phyloP scores from a whole-genome alignment of 2,329 filamentous ascomycete genomes.

The Beauveria scarabaeidicola region DNA sequence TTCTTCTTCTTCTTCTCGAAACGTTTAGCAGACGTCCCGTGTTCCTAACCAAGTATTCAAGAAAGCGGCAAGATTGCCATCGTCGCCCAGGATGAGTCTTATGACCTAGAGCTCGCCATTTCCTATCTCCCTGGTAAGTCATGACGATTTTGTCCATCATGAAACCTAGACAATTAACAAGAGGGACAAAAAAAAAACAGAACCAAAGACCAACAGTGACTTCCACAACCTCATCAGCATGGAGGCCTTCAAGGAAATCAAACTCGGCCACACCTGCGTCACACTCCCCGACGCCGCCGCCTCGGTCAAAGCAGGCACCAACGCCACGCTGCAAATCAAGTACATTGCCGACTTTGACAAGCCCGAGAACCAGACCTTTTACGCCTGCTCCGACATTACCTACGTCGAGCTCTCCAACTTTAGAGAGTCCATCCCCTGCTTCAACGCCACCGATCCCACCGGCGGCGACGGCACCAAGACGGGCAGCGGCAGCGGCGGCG shows the following conservation, averaged over 20 bases:
- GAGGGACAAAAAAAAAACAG: conserved; percentile 15
- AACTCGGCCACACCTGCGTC: conserved; percentile 39
- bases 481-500: conserved; percentile 10
- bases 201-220: conserved; percentile 31
- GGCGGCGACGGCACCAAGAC: conserved; percentile 14
- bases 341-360: conserved; percentile 37
- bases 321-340: conserved; percentile 41
- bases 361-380: conserved; percentile 36
- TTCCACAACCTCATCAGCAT: conserved; percentile 30
- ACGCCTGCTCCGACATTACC: conserved; percentile 41
- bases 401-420: conserved; percentile 30
- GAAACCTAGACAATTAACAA: background rate
- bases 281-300: conserved; percentile 26
- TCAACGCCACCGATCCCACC: conserved; percentile 32
- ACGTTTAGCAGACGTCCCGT: background rate
- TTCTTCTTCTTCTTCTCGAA: background rate
- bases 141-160: no score
- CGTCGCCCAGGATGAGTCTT: conserved; percentile 49
- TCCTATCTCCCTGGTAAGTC: conserved; percentile 40
- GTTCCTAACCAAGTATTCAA: conserved; percentile 18
- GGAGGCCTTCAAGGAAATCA: conserved; percentile 28
- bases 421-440: conserved; percentile 29
- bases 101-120: conserved; percentile 43
- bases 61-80: conserved; percentile 47
- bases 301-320: conserved; percentile 29